Conservation (phyloP, 352 stramenopile species). For the Pythium diclinum region DNA sequence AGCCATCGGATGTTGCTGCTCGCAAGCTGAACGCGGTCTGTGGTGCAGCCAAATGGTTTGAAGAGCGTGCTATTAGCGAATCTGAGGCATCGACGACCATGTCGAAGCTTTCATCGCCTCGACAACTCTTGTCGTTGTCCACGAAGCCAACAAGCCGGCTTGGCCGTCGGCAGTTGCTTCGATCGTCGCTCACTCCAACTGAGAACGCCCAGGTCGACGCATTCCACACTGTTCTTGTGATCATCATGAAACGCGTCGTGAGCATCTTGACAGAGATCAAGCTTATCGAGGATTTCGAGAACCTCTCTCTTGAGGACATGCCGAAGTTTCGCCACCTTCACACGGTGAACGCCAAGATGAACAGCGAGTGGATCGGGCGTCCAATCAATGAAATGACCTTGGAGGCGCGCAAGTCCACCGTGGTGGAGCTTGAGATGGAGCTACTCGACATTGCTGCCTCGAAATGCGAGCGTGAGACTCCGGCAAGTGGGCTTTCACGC, state of each 20-base stretch:
- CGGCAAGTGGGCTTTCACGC: slow-evolving; percentile 19
- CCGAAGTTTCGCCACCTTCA: slow-evolving; percentile 50
- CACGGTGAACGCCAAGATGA: slow-evolving; percentile 40
- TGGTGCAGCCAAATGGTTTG: slow-evolving; percentile 21
- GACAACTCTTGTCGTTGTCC: not conserved
- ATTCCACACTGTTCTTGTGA: slow-evolving; percentile 45
- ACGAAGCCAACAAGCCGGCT: slow-evolving; percentile 35
- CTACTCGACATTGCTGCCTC: slow-evolving; percentile 48
- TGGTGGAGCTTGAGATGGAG: slow-evolving; percentile 62
- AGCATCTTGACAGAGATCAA: slow-evolving; percentile 50
- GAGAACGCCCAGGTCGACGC: slow-evolving; percentile 64
- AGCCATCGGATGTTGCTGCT: not conserved
- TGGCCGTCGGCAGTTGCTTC: slow-evolving; percentile 42
- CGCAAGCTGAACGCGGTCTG: slow-evolving; percentile 10
- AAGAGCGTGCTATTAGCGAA: slow-evolving; percentile 10
- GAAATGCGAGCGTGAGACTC: slow-evolving; percentile 21
- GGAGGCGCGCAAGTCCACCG: slow-evolving; percentile 52
- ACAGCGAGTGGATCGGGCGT: slow-evolving; percentile 51
- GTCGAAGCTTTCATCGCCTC: slow-evolving; percentile 7
- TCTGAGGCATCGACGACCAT: not conserved
- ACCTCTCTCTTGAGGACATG: slow-evolving; percentile 43
- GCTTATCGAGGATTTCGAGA: slow-evolving; percentile 63
- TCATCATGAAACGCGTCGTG: slow-evolving; percentile 56
- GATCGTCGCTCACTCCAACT: slow-evolving; percentile 44
- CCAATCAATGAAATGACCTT: slow-evolving; percentile 54